Base-by-base conservation (phyloP, 2,329 filamentous ascomycete species). In the Fusarium humuli region DNA sequence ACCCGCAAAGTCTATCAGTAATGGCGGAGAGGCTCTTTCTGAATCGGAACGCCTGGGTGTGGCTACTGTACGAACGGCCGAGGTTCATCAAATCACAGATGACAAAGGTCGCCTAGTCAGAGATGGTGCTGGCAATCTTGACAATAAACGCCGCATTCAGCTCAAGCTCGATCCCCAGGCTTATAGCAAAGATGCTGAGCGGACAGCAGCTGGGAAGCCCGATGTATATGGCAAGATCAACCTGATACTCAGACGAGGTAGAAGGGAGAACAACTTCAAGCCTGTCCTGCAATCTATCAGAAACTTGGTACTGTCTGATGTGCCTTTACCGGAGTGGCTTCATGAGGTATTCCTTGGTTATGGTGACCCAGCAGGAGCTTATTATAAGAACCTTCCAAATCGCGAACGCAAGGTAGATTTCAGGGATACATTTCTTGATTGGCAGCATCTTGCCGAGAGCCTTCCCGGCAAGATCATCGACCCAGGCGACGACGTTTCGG, bases 321-420 rank as follows among this genome's bases (percentile, higher is more conserved):
- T 95, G 22, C 92, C 93, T 9, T 85, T 98, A 57, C 94, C 96
- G 16, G 88, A 91, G 4, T 99, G 96, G 96, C 85, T 99, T 45
- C 94, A 97, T 75, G 96, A 98, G 72, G 95, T 98, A 12, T 99
- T 98, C 79, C 84, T 99, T n/a, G 96, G 96, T 5, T 98, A 97
- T 78, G 96, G 96, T 48, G 94, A 99, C 79, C 95, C 96, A 61
- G 88, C 93, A 30, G 91, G 92, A 62, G 96, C 96, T 34, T 92
- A 90, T 23, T 97, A 97, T 81, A 94, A 92, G 69, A 91, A 94
- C 53, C 82, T 99, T 18, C 83, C 92, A 3, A 96, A 94, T 78
- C 88, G 90, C 62, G 85, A 97, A 69, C 89, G 90, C 74, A 92
- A 88, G 58, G 84, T 99, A 56, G 94, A 99, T 79, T 98, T 94